Conservation (phyloP, 2,329 filamentous ascomycete genomes). For the Paecilomyces sp. region DNA sequence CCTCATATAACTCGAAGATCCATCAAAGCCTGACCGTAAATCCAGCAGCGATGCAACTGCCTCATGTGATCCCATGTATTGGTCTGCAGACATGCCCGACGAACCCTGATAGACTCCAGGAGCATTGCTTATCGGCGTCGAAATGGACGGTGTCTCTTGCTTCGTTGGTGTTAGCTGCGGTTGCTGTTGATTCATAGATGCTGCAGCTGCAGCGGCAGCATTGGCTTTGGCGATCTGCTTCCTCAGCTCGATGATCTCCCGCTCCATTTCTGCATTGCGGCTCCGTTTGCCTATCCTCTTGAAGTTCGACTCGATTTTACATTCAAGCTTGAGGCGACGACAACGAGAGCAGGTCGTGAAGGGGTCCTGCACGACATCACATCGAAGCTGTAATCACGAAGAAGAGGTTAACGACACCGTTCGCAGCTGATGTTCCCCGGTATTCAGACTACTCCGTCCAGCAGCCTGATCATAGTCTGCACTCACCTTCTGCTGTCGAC, state of each 20-base stretch:
- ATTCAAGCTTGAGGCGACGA: constrained; percentile 54
- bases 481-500: constrained; percentile 60
- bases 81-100: constrained; percentile 30
- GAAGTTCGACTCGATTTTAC: constrained; percentile 63
- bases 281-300: constrained; percentile 62
- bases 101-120: constrained; percentile 27
- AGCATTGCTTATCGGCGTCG: constrained; percentile 26
- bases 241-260: constrained; percentile 46
- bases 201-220: constrained; percentile 11
- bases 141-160: constrained; percentile 20
- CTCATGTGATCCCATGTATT: constrained; percentile 42
- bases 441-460: not conserved
- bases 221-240: constrained; percentile 37
- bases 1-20: constrained; percentile 31
- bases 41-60: constrained; percentile 45
- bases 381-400: constrained; percentile 47
- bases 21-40: constrained; percentile 41
- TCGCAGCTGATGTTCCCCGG: not conserved
- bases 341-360: constrained; percentile 57
- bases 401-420: not conserved
- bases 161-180: constrained; percentile 12
- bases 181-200: constrained; percentile 15
- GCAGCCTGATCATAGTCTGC: not conserved
- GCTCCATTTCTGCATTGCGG: constrained; percentile 58
- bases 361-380: constrained; percentile 59